Evolutionary conservation across 352 stramenopile species (phyloP).

Genomic region (Phytophthora litchii): DNA sequence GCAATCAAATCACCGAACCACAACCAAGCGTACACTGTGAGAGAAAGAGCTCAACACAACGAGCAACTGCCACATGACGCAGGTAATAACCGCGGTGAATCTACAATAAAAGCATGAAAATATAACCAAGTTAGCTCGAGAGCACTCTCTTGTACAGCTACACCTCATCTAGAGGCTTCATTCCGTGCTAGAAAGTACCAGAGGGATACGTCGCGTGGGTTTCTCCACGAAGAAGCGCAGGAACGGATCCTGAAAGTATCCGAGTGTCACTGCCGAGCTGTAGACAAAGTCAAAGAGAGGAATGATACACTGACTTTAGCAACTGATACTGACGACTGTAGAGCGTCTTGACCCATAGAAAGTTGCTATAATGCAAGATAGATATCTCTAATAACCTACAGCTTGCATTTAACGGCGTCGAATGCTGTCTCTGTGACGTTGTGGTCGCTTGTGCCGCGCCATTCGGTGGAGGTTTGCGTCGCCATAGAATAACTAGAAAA

Average conservation of each 20-base stretch:
- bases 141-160: not conserved
- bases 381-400: slow-evolving; percentile 43
- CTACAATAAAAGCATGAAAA: slow-evolving; percentile 34
- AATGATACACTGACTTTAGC: slow-evolving; percentile 31
- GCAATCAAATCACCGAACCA: not conserved
- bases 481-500: no score
- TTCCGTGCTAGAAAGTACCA: slow-evolving; percentile 38
- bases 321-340: slow-evolving; percentile 9
- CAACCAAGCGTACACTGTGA: slow-evolving; percentile 21
- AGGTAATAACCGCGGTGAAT: slow-evolving; percentile 84
- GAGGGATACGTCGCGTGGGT: slow-evolving; percentile 65
- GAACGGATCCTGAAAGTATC: slow-evolving; percentile 71
- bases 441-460: slow-evolving; percentile 68
- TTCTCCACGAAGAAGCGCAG: slow-evolving; percentile 65
- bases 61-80: slow-evolving; percentile 59
- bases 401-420: slow-evolving; percentile 78
- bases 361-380: slow-evolving; percentile 1
- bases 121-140: not conserved
- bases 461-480: slow-evolving; percentile 12
- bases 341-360: not conserved
- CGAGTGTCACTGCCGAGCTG: slow-evolving; percentile 64
- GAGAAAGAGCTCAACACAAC: slow-evolving; percentile 65
- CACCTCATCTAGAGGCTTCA: not conserved
- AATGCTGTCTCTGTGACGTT: slow-evolving; percentile 82
- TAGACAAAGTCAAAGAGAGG: not conserved